A percentile compares a stretch with the other conserved stretches of the same genome.
Conservation (phyloP, 768 basidiomycete species). For the Asterophora lycoperdoides region DNA sequence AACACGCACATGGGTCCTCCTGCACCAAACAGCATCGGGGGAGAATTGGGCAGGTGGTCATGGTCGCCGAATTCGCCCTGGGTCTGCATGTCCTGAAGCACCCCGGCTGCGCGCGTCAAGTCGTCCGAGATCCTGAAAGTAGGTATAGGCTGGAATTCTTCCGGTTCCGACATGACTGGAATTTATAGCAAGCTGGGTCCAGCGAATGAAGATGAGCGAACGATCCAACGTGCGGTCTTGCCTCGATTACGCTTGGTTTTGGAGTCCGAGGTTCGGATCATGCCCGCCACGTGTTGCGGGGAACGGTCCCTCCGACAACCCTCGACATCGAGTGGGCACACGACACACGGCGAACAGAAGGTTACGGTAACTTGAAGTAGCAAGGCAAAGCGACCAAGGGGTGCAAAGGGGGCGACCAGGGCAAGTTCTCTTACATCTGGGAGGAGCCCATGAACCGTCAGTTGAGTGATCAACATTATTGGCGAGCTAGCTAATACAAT, state of each 20-base stretch:
- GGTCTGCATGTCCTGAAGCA: constrained; percentile 47
- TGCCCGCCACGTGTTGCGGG: not conserved
- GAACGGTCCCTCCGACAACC: no score
- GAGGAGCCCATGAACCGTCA: not conserved
- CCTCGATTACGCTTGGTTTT: no score
- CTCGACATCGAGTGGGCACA: no score
- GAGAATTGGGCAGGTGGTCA: constrained; percentile 36
- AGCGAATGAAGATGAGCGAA: constrained; percentile 13
- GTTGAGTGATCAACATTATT: constrained; percentile 22
- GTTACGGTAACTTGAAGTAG: no score
- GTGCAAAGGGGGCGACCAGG: not conserved
- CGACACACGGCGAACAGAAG: no score
- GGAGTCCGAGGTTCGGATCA: constrained; percentile 5
- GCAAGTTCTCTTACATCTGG: not conserved
- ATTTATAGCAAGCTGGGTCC: constrained; percentile 3
- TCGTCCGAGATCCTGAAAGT: constrained; percentile 36
- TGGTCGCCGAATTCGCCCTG: constrained; percentile 28
- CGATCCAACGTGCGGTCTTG: constrained; percentile 15
- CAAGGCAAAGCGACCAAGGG: no score
- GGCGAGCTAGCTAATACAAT: constrained; percentile 31
- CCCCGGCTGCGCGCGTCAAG: constrained; percentile 47
- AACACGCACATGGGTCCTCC: constrained; percentile 65
- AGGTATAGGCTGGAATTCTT: constrained; percentile 25
- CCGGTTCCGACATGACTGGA: constrained; percentile 21
- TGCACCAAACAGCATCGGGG: constrained; percentile 64